phyloP scores from a whole-genome alignment of 208 protist genomes.

The Leishmania amazonensis region DNA sequence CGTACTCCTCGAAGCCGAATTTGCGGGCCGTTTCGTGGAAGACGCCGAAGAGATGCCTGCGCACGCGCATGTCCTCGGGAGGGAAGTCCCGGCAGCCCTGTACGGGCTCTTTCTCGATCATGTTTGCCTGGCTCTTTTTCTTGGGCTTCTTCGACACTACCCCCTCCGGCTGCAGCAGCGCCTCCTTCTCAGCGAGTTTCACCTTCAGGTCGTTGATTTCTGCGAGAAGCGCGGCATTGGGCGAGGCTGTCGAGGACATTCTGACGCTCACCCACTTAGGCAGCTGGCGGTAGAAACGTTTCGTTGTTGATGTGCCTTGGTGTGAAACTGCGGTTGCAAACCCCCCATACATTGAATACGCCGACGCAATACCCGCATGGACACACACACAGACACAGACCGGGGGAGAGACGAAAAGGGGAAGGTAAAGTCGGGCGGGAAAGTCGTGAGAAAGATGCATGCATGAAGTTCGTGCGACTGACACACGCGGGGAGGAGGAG shows the following conservation, averaged over 20 bases:
- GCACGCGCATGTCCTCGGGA: conserved; percentile 93
- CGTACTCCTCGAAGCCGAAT: conserved; percentile 97
- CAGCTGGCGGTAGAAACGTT: conserved; percentile 16
- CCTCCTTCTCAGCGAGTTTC: conserved; percentile 53
- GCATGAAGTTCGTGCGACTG: background rate
- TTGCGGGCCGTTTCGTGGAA: conserved; percentile 80
- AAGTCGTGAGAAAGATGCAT: background rate
- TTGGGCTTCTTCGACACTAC: conserved; percentile 77
- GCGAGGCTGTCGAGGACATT: conserved; percentile 23
- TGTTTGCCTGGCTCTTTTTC: conserved; percentile 89
- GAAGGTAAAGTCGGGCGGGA: background rate
- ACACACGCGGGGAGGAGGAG: background rate
- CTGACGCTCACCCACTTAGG: conserved; percentile 12
- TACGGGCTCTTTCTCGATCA: conserved; percentile 92
- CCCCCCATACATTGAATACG: background rate
- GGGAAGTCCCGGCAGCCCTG: conserved; percentile 96
- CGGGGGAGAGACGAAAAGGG: background rate
- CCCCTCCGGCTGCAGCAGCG: conserved; percentile 39
- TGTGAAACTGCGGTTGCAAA: background rate
- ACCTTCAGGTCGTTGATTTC: conserved; percentile 69
- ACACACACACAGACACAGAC: background rate
- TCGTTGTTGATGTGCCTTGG: conserved; percentile 15
- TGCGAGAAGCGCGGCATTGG: conserved; percentile 49
- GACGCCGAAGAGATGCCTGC: conserved; percentile 91
- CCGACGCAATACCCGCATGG: background rate